Evolutionary conservation across 257 asterid genomes (phyloP), one percentile per base, ranked within the genome.

Genomic region (Osmanthus fragrans): DNA sequence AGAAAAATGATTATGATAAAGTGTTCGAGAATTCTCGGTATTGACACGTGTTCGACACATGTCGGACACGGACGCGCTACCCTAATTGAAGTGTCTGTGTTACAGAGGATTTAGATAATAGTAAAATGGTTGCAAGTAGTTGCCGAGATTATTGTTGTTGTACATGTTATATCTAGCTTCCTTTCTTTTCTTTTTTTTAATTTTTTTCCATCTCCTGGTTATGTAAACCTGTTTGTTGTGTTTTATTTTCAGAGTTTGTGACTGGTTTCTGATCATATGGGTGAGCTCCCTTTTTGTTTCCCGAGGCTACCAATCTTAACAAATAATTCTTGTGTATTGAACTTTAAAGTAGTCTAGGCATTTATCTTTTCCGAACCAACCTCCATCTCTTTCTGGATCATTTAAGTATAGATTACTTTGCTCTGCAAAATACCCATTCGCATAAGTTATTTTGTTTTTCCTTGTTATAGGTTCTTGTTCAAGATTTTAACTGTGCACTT

Each of bases 401-500:
- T 51, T 54, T 58, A 51, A 42, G 30, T 75, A 42, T 74, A 32
- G 51, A 71, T 56, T 54, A 56, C n/a, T 79, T 25, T 45, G 30
- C 47, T 40, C 29, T 78, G 64, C 54, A 75, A 67, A 25, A 72
- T 71, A 60, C 36, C 32, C 40, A 25, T 58, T 71, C 74, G 23
- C 33, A 13, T 72, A 29, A 68, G 74, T 81, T 75, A 60, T 60
- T 82, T 77, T 64, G 73, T 65, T 74, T 58, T 73, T 56, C 67
- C 69, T 72, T 58, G 74, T 74, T 76, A 18, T 79, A 96, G 99
- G 96, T 86, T 66, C 98, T 93, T 80, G 85, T 96, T 83, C 97
- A 92, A 86, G 99, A 96, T 83, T 96, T 93, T 87, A 96, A 93
- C 77, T 96, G 99, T 84, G 99, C 98, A 58, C 80, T 93, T 88